Percentiles rank a stretch among this genome's conserved stretches.
These are phyloP conservation scores for Tilletia indica DNA, from an alignment of 1,284 basidiomycete genomes.

Conservation along the genomic window DNA sequence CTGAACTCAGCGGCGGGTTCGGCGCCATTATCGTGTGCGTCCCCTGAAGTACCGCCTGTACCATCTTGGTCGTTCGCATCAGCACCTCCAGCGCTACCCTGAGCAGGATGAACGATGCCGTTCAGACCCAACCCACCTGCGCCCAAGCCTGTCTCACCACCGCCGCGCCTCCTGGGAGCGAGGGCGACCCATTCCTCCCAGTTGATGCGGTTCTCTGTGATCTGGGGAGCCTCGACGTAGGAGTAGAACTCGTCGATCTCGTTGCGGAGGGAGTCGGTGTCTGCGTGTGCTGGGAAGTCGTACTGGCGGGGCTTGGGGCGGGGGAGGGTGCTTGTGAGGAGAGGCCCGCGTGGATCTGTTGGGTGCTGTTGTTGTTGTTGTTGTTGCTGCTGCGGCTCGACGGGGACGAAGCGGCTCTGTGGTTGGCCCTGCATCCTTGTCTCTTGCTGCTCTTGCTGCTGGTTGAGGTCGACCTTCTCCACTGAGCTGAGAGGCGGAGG, in stretches of 20 bases:
- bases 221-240: slow-evolving; percentile 89
- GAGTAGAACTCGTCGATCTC: slow-evolving; percentile 99
- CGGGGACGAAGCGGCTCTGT: background rate
- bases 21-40: slow-evolving; percentile 20
- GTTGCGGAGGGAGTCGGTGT: slow-evolving; percentile 89
- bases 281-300: slow-evolving; percentile 57
- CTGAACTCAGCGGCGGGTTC: slow-evolving; percentile 14
- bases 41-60: slow-evolving; percentile 21
- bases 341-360: too few species aligned
- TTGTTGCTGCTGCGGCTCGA: background rate
- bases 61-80: too few species aligned
- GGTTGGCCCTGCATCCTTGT: background rate
- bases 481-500: too few species aligned
- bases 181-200: slow-evolving; percentile 67
- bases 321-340: background rate
- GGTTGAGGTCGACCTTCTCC: too few species aligned
- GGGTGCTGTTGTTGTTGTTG: background rate
- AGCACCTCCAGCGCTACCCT: too few species aligned
- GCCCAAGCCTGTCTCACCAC: slow-evolving; percentile 8
- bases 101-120: background rate
- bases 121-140: slow-evolving; percentile 13
- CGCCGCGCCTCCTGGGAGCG: slow-evolving; percentile 1
- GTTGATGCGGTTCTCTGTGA: slow-evolving; percentile 79
- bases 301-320: slow-evolving; percentile 26
- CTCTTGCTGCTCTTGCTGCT: too few species aligned